These are phyloP conservation scores for Datura wrightii DNA, from an alignment of 257 asterid species.

Conservation along the genomic window DNA sequence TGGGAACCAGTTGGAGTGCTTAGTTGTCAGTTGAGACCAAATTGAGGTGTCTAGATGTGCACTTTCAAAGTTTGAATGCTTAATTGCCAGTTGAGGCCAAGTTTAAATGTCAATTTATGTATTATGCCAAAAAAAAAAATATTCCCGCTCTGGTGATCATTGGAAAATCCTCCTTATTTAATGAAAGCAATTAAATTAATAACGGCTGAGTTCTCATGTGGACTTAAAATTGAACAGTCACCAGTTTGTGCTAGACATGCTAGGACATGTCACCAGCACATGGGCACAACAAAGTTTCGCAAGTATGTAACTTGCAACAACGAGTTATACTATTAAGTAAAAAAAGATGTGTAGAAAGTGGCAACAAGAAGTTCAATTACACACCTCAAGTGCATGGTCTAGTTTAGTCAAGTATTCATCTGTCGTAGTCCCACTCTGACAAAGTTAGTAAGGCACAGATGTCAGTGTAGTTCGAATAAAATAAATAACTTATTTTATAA, in stretches of 20 bases:
- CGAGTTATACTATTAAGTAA: background rate
- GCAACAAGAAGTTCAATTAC: conserved; percentile 21
- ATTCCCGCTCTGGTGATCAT: background rate
- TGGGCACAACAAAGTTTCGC: background rate
- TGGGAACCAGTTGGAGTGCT: no score
- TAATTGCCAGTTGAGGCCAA: no score
- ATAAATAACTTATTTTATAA: background rate
- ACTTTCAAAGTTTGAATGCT: no score
- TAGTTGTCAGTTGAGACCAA: no score
- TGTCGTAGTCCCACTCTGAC: conserved; percentile 80
- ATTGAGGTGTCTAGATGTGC: no score
- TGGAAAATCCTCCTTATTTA: conserved; percentile 2
- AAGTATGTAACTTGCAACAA: background rate
- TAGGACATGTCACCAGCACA: conserved; percentile 6
- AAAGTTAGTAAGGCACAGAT: conserved; percentile 29
- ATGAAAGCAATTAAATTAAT: background rate
- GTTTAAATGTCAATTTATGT: no score
- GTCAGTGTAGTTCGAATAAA: conserved; percentile 14
- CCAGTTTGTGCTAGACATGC: background rate
- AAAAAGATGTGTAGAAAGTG: background rate
- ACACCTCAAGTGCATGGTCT: conserved; percentile 84
- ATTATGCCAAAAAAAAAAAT: background rate
- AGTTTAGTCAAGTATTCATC: conserved; percentile 72
- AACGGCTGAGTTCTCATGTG: background rate
- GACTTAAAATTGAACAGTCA: background rate